Evolutionary conservation across 2,329 filamentous ascomycete genomes (phyloP).

Genomic region (Allantophomopsis cytisporea): DNA sequence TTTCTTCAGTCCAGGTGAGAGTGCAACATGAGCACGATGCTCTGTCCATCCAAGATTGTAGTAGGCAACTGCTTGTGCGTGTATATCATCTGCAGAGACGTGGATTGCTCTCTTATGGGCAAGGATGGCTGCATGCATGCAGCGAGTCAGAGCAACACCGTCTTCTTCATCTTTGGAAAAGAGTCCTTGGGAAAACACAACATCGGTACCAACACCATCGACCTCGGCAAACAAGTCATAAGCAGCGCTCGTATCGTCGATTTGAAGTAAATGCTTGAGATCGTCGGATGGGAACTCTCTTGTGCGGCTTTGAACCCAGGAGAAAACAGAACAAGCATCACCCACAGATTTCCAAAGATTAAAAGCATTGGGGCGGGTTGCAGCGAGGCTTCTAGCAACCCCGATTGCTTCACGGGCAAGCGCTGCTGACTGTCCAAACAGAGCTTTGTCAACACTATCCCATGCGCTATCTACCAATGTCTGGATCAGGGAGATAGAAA

Average conservation of each 20-base stretch:
- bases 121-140: conserved; percentile 61
- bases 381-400: conserved; percentile 48
- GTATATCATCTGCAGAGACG: conserved; percentile 56
- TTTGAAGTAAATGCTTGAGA: conserved; percentile 43
- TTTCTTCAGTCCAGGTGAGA: conserved; percentile 35
- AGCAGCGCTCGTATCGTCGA: conserved; percentile 30
- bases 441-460: conserved; percentile 64
- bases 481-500: conserved; percentile 77
- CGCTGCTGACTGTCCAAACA: conserved; percentile 72
- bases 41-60: conserved; percentile 97
- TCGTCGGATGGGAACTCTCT: conserved; percentile 45
- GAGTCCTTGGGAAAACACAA: conserved; percentile 19
- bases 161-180: conserved; percentile 17
- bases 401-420: conserved; percentile 56
- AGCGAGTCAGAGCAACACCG: conserved; percentile 35
- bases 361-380: conserved; percentile 56
- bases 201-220: conserved; percentile 43
- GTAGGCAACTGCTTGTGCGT: conserved; percentile 90
- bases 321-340: conserved; percentile 78
- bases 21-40: conserved; percentile 61
- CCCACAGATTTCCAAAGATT: conserved; percentile 92
- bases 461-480: conserved; percentile 74
- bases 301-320: conserved; percentile 57
- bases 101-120: conserved; percentile 79
- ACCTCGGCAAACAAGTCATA: conserved; percentile 54